phyloP scores from a whole-genome alignment of 768 basidiomycete species.

The Amanita rimosa region DNA sequence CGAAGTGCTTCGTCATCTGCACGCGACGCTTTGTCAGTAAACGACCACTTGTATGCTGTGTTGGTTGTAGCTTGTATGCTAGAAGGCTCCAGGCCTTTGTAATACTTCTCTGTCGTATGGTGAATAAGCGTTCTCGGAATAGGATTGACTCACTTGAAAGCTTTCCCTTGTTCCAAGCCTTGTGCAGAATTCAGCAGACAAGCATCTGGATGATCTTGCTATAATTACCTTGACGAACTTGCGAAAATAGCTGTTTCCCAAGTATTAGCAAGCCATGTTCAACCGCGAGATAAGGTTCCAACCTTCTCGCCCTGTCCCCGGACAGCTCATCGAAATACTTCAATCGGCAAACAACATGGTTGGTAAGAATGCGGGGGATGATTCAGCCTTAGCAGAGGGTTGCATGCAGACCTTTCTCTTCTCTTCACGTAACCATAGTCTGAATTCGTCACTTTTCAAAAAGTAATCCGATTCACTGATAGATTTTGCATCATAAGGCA shows the following conservation, averaged over 20 bases:
- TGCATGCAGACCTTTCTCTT: slow-evolving; percentile 32
- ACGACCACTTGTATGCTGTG: slow-evolving; percentile 84
- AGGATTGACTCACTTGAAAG: slow-evolving; percentile 39
- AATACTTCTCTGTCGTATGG: slow-evolving; percentile 16
- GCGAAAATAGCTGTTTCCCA: slow-evolving; percentile 63
- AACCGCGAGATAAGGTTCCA: slow-evolving; percentile 14
- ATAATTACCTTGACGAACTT: slow-evolving; percentile 72
- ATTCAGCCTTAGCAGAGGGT: slow-evolving; percentile 3
- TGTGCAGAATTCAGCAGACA: slow-evolving; percentile 3
- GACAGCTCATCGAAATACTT: slow-evolving; percentile 85
- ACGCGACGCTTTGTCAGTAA: slow-evolving; percentile 55
- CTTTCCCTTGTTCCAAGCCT: slow-evolving; percentile 79
- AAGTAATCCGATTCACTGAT: slow-evolving; percentile 86
- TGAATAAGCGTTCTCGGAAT: slow-evolving; percentile 6
- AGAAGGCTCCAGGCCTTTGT: slow-evolving; percentile 49
- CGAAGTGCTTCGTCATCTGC: slow-evolving; percentile 50
- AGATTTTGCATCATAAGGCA: slow-evolving; percentile 46
- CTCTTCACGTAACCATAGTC: slow-evolving; percentile 72
- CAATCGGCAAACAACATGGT: background rate
- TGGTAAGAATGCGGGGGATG: slow-evolving; percentile 5
- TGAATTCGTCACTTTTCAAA: slow-evolving; percentile 78
- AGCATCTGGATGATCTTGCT: background rate
- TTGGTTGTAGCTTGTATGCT: slow-evolving; percentile 49
- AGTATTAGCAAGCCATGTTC: slow-evolving; percentile 18
- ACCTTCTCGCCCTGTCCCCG: slow-evolving; percentile 73